Evolutionary conservation across 164 flowering plant species (phyloP).

Genomic region (Paratinospora sagittata): DNA sequence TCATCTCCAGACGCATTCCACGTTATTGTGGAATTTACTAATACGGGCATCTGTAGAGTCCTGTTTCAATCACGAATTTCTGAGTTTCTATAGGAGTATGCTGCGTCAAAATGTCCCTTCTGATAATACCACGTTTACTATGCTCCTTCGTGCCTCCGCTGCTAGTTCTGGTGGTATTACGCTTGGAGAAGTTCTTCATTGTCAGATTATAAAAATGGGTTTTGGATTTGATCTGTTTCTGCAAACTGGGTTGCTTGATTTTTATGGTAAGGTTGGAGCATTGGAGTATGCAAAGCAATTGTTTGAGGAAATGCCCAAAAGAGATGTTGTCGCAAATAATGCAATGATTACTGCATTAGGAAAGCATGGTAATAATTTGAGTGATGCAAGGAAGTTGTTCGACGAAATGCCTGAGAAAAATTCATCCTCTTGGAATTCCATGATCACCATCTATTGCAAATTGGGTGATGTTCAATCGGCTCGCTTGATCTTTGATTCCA

Average conservation of each 20-base stretch:
- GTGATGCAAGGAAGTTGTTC: slow-evolving; percentile 28
- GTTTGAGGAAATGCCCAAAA: slow-evolving; percentile 36
- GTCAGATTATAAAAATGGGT: slow-evolving; percentile 29
- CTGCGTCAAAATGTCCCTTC: slow-evolving; percentile 19
- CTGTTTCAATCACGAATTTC: slow-evolving; percentile 7
- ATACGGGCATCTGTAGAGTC: slow-evolving; percentile 19
- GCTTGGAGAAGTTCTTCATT: slow-evolving; percentile 30
- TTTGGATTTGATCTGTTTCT: slow-evolving; percentile 26
- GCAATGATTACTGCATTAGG: slow-evolving; percentile 33
- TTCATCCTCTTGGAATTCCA: slow-evolving; percentile 33
- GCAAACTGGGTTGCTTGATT: slow-evolving; percentile 41
- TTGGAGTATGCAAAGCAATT: slow-evolving; percentile 27
- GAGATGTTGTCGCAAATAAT: slow-evolving; percentile 37
- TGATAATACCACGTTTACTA: slow-evolving; percentile 14
- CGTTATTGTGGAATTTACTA: slow-evolving; percentile 26
- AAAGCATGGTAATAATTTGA: slow-evolving; percentile 15
- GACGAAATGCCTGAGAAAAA: slow-evolving; percentile 31
- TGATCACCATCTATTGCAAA: slow-evolving; percentile 35
- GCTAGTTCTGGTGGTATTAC: not conserved
- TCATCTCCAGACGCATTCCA: slow-evolving; percentile 14
- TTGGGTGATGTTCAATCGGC: slow-evolving; percentile 26
- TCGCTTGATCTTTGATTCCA: slow-evolving; percentile 24
- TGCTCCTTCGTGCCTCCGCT: slow-evolving; percentile 28
- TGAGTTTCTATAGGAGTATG: slow-evolving; percentile 25
- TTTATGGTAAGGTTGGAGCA: slow-evolving; percentile 35